These are phyloP conservation scores for Podaxis rugospora DNA, from an alignment of 768 basidiomycete genomes.

Conservation along the genomic window DNA sequence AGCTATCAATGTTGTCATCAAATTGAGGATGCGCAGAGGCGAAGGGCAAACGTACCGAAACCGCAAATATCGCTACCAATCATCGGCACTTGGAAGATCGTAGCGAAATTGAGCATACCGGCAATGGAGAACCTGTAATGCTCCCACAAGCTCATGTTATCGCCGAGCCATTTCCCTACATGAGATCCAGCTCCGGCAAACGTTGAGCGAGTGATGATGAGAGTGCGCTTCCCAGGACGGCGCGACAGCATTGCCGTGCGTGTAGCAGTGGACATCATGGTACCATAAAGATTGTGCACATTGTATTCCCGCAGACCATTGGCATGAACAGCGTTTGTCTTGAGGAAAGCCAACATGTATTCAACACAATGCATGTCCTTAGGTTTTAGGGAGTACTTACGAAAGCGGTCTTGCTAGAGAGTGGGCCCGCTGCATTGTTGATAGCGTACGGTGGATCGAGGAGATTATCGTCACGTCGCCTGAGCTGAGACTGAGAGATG, in stretches of 20 bases:
- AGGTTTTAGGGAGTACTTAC: conserved; percentile 27
- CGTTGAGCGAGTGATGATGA: conserved; percentile 72
- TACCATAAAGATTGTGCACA: conserved; percentile 64
- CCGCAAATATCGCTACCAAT: conserved; percentile 75
- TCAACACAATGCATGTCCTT: neutral
- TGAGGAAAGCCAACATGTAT: neutral
- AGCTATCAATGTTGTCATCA: conserved; percentile 22
- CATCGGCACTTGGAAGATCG: conserved; percentile 68
- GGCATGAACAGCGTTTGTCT: conserved; percentile 45
- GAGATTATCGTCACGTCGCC: conserved; percentile 30
- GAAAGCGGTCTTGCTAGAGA: conserved; percentile 52
- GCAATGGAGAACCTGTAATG: conserved; percentile 59
- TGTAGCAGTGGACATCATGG: conserved; percentile 66
- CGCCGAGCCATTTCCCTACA: conserved; percentile 75
- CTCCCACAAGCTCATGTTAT: conserved; percentile 56
- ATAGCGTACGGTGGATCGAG: conserved; percentile 56
- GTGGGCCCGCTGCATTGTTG: conserved; percentile 48
- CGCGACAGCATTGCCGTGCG: conserved; percentile 58
- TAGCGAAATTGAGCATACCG: conserved; percentile 63
- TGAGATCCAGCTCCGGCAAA: conserved; percentile 63
- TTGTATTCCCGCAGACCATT: conserved; percentile 61
- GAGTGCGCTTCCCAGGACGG: conserved; percentile 53
- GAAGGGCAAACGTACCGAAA: conserved; percentile 36
- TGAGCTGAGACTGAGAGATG: conserved; percentile 10
- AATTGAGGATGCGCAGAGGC: neutral